Conservation (phyloP, 352 stramenopile genomes). For the Phytophthora sp. region DNA sequence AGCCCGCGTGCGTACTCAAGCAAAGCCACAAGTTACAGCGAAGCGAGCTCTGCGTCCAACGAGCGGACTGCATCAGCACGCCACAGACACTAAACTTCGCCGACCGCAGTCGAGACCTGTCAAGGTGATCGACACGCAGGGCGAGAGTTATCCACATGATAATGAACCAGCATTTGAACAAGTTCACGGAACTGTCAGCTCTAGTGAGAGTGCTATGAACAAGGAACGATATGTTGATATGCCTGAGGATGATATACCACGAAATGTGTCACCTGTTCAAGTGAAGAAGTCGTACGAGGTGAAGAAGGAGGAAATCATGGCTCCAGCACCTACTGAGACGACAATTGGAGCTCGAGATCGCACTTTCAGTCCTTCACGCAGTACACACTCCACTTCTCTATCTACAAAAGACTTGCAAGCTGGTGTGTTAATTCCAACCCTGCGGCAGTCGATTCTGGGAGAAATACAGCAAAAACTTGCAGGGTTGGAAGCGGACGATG, state of each 20-base stretch:
- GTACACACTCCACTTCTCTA: constrained; percentile 1
- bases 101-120: constrained; percentile 6
- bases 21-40: constrained; percentile 16
- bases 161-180: not conserved
- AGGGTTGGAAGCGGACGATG: constrained; percentile 47
- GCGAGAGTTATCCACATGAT: no score
- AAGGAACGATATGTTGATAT: not conserved
- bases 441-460: constrained; percentile 47
- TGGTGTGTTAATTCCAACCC: constrained; percentile 2
- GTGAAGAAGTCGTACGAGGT: not conserved
- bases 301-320: not conserved
- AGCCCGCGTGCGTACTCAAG: constrained; percentile 7
- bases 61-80: constrained; percentile 8
- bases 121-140: constrained; percentile 5
- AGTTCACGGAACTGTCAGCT: not conserved
- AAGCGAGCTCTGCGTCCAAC: not conserved
- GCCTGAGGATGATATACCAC: not conserved
- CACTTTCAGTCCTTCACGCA: constrained; percentile 7
- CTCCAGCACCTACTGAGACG: not conserved
- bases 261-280: constrained; percentile 6
- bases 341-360: not conserved
- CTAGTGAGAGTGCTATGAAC: not conserved
- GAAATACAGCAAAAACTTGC: constrained; percentile 61
- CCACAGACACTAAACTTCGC: constrained; percentile 19
- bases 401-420: not conserved